Evolutionary conservation across 2,329 filamentous ascomycete species (phyloP).

Genomic region (Cladophialophora chaetospira): DNA sequence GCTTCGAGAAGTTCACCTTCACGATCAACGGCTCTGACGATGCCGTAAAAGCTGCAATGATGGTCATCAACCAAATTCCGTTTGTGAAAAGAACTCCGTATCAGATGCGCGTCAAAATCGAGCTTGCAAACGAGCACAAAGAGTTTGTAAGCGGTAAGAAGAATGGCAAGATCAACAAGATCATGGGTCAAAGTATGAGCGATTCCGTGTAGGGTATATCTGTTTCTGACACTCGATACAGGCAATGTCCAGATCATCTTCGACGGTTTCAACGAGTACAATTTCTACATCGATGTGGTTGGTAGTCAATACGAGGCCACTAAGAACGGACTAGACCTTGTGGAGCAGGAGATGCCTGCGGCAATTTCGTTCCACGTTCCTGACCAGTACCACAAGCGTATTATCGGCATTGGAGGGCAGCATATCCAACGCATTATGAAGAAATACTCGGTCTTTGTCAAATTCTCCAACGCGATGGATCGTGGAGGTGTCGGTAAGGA

Average conservation of each 20-base stretch:
- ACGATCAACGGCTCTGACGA: conserved; percentile 95
- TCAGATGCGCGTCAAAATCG: conserved; percentile 95
- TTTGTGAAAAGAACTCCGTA: conserved; percentile 86
- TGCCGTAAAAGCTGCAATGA: conserved; percentile 91
- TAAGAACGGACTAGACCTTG: conserved; percentile 86
- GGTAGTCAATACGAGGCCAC: conserved; percentile 90
- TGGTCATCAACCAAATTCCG: conserved; percentile 86
- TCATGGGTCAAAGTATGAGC: conserved; percentile 90
- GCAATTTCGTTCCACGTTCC: conserved; percentile 99
- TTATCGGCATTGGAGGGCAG: conserved; percentile 96
- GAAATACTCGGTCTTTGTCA: conserved; percentile 99
- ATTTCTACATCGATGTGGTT: conserved; percentile 98
- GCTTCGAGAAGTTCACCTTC: conserved; percentile 92
- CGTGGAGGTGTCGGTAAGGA: conserved; percentile 90
- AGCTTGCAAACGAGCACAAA: conserved; percentile 98
- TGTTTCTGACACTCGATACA: conserved; percentile 38
- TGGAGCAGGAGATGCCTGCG: conserved; percentile 98
- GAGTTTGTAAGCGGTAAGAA: conserved; percentile 99
- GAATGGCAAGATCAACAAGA: conserved; percentile 99
- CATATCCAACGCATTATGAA: conserved; percentile 99
- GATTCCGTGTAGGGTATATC: conserved; percentile 8
- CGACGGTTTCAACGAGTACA: conserved; percentile 98
- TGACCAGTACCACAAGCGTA: conserved; percentile 98
- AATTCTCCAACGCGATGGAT: conserved; percentile 99
- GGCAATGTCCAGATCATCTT: conserved; percentile 98